Conservation (phyloP, 495 filamentous ascomycete genomes). For the Neurospora sp. region DNA sequence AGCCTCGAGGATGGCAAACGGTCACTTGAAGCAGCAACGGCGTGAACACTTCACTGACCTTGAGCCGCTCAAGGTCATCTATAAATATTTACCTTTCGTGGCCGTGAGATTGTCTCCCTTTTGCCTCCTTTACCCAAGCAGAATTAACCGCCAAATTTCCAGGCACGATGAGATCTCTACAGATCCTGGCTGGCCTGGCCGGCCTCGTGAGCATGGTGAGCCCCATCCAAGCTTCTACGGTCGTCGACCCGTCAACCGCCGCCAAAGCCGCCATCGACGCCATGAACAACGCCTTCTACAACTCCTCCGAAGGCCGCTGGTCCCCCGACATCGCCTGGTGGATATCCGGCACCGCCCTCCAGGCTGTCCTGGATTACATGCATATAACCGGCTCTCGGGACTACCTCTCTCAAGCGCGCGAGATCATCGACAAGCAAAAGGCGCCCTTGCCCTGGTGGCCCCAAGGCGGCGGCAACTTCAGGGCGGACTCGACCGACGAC, state of each 20-base stretch:
- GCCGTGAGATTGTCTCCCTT: background rate
- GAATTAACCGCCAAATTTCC: background rate
- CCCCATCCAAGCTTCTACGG: background rate
- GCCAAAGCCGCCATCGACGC: constrained; percentile 25
- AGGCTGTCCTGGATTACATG: constrained; percentile 30
- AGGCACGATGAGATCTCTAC: background rate
- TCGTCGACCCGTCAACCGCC: constrained; percentile 4
- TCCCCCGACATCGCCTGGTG: constrained; percentile 27
- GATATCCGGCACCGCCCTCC: constrained; percentile 33
- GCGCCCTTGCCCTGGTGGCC: constrained; percentile 28
- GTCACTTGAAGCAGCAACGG: background rate
- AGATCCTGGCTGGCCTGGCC: background rate
- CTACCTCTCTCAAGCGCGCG: constrained; percentile 23
- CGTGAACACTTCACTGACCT: background rate
- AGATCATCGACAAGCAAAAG: constrained; percentile 25
- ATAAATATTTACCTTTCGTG: background rate
- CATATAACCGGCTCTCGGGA: constrained; percentile 17
- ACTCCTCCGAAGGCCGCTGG: constrained; percentile 26
- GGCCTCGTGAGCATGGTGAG: background rate
- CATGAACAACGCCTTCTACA: constrained; percentile 28
- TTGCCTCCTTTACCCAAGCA: background rate
- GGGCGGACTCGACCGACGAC: constrained; percentile 54
- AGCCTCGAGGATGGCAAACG: background rate
- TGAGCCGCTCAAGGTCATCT: background rate
- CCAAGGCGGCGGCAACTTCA: constrained; percentile 31